phyloP scores from a whole-genome alignment of 768 basidiomycete species.

The Russula vinacea region DNA sequence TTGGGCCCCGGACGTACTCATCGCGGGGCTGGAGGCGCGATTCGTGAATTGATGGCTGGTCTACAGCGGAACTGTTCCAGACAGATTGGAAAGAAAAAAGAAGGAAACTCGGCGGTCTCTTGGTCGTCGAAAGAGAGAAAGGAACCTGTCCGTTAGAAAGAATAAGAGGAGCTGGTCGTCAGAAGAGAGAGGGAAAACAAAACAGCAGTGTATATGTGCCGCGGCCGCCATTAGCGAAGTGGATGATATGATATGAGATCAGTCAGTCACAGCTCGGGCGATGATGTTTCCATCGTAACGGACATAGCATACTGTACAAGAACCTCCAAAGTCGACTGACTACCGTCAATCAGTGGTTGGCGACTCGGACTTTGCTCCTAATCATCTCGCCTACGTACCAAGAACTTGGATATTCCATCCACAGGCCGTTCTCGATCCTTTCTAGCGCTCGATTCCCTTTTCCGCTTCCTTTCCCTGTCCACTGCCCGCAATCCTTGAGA shows the following conservation, averaged over 20 bases:
- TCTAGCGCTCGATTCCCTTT: slow-evolving; percentile 36
- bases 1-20: slow-evolving; percentile 1
- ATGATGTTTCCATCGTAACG: slow-evolving; percentile 14
- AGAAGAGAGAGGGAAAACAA: neutral
- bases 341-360: neutral
- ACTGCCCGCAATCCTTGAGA: slow-evolving; percentile 22
- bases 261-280: neutral
- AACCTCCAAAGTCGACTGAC: neutral
- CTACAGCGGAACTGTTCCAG: slow-evolving; percentile 32
- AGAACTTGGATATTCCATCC: slow-evolving; percentile 50
- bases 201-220: neutral
- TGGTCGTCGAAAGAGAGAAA: slow-evolving; percentile 30
- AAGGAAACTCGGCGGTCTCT: slow-evolving; percentile 38
- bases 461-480: slow-evolving; percentile 32
- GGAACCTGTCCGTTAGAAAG: slow-evolving; percentile 26
- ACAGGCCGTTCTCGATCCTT: neutral
- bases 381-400: slow-evolving; percentile 34
- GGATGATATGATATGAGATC: neutral
- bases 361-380: neutral
- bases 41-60: slow-evolving; percentile 16
- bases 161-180: slow-evolving; percentile 12
- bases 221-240: neutral
- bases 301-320: neutral
- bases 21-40: neutral
- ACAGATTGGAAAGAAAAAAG: slow-evolving; percentile 32